Conservation (phyloP, 129 eudicot genomes). For the Flaveria ramosissima region DNA sequence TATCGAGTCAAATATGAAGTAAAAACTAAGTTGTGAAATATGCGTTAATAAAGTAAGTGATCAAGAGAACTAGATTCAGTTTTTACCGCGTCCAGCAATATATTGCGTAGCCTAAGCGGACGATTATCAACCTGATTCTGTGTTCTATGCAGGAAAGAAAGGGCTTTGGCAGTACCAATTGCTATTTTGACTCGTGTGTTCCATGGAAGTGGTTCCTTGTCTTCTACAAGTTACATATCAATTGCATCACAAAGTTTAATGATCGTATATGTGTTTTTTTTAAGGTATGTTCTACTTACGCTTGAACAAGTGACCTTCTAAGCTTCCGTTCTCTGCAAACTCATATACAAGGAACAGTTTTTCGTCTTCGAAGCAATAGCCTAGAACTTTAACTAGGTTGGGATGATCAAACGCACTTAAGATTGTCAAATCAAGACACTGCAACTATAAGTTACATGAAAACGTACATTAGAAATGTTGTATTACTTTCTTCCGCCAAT, state of each 20-base stretch:
- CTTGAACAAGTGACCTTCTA: background rate
- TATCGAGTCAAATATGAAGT: background rate
- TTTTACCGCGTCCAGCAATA: slow-evolving; percentile 26
- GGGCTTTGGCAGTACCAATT: slow-evolving; percentile 9
- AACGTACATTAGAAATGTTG: background rate
- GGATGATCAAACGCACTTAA: slow-evolving; percentile 7
- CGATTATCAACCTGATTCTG: slow-evolving; percentile 8
- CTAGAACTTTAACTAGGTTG: slow-evolving; percentile 16
- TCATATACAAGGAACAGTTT: slow-evolving; percentile 12
- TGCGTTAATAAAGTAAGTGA: background rate
- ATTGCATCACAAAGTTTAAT: background rate
- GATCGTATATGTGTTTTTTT: background rate
- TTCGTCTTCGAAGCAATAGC: slow-evolving; percentile 5
- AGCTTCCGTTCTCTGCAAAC: slow-evolving; percentile 18
- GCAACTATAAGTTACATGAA: slow-evolving; percentile 5
- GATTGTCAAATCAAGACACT: slow-evolving; percentile 6
- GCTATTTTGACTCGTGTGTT: slow-evolving; percentile 9
- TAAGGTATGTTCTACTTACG: background rate
- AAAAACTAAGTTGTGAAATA: background rate
- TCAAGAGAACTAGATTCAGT: background rate
- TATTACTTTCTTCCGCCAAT: background rate
- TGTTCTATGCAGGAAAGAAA: slow-evolving; percentile 15
- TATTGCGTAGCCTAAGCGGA: slow-evolving; percentile 16
- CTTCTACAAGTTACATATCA: background rate
- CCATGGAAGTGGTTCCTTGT: slow-evolving; percentile 11